A percentile compares a stretch with the other conserved stretches of the same genome.
phyloP scores from a whole-genome alignment of 805 yeast genomes.

The Candida hungchunana region DNA sequence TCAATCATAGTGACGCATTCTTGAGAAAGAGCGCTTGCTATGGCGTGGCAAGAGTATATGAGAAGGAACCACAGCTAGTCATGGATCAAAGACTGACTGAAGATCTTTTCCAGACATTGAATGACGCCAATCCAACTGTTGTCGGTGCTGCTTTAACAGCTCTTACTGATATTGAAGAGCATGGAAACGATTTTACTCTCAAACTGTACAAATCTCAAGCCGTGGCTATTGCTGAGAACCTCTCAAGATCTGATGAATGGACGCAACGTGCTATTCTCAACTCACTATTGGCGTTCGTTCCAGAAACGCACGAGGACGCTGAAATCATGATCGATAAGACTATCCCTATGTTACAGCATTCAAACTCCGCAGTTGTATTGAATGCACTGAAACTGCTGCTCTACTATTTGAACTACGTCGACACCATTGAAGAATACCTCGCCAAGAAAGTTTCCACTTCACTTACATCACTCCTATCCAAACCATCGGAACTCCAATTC shows the following conservation, averaged over 20 bases:
- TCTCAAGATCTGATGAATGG: slow-evolving; percentile 47
- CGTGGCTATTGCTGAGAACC: slow-evolving; percentile 34
- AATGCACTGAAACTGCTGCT: slow-evolving; percentile 70
- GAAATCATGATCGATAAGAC: slow-evolving; percentile 56
- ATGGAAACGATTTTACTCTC: slow-evolving; percentile 44
- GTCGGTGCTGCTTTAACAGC: slow-evolving; percentile 72
- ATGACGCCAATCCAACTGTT: slow-evolving; percentile 55
- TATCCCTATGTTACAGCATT: slow-evolving; percentile 72
- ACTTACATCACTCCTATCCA: slow-evolving; percentile 61
- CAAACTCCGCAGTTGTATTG: slow-evolving; percentile 74
- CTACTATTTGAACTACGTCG: slow-evolving; percentile 69
- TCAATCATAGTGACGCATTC: slow-evolving; percentile 49
- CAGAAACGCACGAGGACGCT: slow-evolving; percentile 66
- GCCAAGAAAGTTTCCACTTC: slow-evolving; percentile 66
- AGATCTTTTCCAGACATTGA: slow-evolving; percentile 46
- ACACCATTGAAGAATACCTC: slow-evolving; percentile 48
- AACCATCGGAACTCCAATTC: slow-evolving; percentile 82
- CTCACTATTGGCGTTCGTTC: slow-evolving; percentile 64
- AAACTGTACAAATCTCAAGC: slow-evolving; percentile 50
- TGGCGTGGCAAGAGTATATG: slow-evolving; percentile 64
- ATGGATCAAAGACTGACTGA: slow-evolving; percentile 41
- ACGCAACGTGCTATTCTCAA: slow-evolving; percentile 63
- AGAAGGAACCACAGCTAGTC: slow-evolving; percentile 45
- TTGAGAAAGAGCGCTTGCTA: slow-evolving; percentile 69
- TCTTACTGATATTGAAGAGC: slow-evolving; percentile 59